phyloP scores from a whole-genome alignment of 768 basidiomycete species.

The Kwoniella bestiolae region DNA sequence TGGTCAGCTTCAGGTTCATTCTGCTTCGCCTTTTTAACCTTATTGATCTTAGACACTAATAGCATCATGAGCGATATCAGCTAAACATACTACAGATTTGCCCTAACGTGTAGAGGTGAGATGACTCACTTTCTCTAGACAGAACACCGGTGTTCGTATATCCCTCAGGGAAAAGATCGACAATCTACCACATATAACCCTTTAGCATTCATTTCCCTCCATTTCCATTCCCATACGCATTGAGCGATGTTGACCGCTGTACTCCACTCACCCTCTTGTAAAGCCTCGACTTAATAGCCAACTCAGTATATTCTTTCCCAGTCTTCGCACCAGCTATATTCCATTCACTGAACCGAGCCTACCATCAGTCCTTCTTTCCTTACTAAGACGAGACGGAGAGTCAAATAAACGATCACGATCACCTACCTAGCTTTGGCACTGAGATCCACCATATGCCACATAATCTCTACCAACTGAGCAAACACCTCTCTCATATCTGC shows the following conservation, averaged over 20 bases:
- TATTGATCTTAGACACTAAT: constrained; percentile 8
- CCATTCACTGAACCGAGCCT: constrained; percentile 20
- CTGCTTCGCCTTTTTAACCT: constrained; percentile 2
- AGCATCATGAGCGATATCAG: too few relatives aligned
- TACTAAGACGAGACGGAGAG: too few relatives aligned
- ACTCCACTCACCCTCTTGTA: constrained; percentile 35
- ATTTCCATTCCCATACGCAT: background rate
- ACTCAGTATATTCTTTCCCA: constrained; percentile 29
- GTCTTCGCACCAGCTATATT: constrained; percentile 15
- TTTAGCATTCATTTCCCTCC: background rate
- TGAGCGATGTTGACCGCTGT: too few relatives aligned
- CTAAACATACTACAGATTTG: background rate
- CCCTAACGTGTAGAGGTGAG: background rate
- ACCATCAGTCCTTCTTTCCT: too few relatives aligned
- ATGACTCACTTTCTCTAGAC: constrained; percentile 52
- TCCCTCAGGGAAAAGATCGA: constrained; percentile 50
- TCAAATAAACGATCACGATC: background rate
- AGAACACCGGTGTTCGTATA: constrained; percentile 34
- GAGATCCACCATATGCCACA: constrained; percentile 32
- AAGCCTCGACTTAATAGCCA: constrained; percentile 17
- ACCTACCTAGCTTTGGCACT: constrained; percentile 30
- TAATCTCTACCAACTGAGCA: constrained; percentile 40
- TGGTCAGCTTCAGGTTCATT: background rate
- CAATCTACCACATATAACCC: constrained; percentile 25
- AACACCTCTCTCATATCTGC: constrained; percentile 42